Conservation (phyloP, 176 grass and related monocot species). For the Oryza australiensis region DNA sequence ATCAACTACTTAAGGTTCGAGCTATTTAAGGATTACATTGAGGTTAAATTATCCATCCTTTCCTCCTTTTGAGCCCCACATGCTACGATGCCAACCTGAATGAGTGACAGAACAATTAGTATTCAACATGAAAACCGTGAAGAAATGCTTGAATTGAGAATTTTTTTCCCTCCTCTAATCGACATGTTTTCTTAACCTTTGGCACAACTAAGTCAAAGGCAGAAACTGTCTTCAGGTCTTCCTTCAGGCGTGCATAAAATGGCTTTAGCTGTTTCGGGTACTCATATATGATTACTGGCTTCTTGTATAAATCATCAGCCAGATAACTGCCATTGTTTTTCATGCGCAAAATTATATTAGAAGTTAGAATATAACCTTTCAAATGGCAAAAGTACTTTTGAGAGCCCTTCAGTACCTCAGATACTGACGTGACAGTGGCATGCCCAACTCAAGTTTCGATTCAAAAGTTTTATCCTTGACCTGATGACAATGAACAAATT, state of each 20-base stretch:
- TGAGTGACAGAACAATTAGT: background rate
- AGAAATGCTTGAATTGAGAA: background rate
- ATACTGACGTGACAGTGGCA: constrained; percentile 45
- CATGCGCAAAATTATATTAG: background rate
- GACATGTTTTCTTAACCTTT: constrained; percentile 42
- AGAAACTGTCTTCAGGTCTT: constrained; percentile 51
- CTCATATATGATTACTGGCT: constrained; percentile 50
- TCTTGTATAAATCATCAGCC: constrained; percentile 43
- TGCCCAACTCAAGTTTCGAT: constrained; percentile 52
- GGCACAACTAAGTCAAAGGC: constrained; percentile 63
- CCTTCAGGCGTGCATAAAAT: constrained; percentile 54
- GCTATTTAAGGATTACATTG: constrained; percentile 31
- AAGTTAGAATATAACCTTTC: too few species aligned
- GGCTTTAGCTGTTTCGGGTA: constrained; percentile 67
- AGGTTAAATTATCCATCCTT: constrained; percentile 47
- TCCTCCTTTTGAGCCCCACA: constrained; percentile 72
- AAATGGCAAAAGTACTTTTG: background rate
- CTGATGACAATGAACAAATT: constrained; percentile 26
- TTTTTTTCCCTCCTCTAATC: background rate
- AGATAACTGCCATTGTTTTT: constrained; percentile 48
- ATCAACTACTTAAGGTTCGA: background rate
- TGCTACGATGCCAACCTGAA: constrained; percentile 53
- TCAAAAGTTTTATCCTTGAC: constrained; percentile 47
- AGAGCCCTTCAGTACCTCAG: constrained; percentile 42
- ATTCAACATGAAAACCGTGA: background rate